These are phyloP conservation scores for Curvularia sp. DNA, from an alignment of 2,329 filamentous ascomycete species.

Conservation along the genomic window DNA sequence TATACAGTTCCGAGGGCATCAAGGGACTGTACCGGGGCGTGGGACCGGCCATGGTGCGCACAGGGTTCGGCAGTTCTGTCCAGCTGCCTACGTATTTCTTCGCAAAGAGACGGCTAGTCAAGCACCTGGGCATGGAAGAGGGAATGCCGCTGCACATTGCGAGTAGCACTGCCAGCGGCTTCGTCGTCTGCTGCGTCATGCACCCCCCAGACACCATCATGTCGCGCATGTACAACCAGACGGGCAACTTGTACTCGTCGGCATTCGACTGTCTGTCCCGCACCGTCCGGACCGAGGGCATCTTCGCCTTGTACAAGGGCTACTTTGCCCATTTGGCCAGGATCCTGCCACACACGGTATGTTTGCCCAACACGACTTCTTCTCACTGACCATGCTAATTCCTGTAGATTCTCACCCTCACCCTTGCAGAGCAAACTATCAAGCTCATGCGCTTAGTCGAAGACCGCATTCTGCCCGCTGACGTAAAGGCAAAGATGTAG, in stretches of 20 bases:
- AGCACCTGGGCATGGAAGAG: conserved; percentile 87
- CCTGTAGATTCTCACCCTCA: conserved; percentile 81
- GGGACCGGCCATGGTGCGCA: conserved; percentile 91
- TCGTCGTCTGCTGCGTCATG: conserved; percentile 98
- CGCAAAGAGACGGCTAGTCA: conserved; percentile 83
- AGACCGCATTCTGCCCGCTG: conserved; percentile 59
- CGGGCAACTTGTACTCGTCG: conserved; percentile 92
- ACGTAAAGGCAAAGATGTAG: conserved; percentile 57
- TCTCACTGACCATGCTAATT: no score
- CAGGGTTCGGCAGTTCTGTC: conserved; percentile 93
- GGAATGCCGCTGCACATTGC: conserved; percentile 86
- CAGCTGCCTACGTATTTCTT: conserved; percentile 99
- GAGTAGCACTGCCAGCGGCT: conserved; percentile 87
- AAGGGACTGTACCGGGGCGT: conserved; percentile 88
- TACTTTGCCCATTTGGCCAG: conserved; percentile 93
- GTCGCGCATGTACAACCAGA: conserved; percentile 98
- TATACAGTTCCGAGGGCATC: conserved; percentile 78
- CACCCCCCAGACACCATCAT: conserved; percentile 99
- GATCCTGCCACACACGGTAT: conserved; percentile 88
- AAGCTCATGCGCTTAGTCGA: conserved; percentile 87
- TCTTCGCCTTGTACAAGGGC: conserved; percentile 96
- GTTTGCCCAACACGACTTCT: conserved; percentile 25
- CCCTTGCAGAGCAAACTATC: conserved; percentile 94
- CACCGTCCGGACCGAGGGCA: conserved; percentile 87
- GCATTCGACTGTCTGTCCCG: conserved; percentile 92